A percentile compares a stretch with the other conserved stretches of the same genome.
These are phyloP conservation scores for Gentiana straminea DNA, from an alignment of 257 asterid genomes.

Conservation along the genomic window DNA sequence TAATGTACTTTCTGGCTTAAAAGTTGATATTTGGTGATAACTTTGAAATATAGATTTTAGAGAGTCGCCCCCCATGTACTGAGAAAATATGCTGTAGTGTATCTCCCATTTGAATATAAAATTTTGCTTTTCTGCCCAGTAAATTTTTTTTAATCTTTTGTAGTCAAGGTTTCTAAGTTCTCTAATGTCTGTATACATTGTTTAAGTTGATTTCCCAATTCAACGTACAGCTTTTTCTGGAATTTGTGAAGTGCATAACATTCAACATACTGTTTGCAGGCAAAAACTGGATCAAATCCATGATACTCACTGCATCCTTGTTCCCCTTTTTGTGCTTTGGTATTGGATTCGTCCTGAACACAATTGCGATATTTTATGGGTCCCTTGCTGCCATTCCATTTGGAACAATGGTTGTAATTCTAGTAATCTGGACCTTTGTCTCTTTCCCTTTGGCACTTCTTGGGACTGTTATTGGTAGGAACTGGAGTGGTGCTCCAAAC, in stretches of 20 bases:
- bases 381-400: constrained; percentile 66
- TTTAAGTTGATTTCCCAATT: neutral
- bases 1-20: no score
- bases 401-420: constrained; percentile 55
- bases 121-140: no score
- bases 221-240: neutral
- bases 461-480: constrained; percentile 55
- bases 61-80: no score
- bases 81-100: no score
- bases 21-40: no score
- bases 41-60: no score
- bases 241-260: neutral
- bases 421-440: constrained; percentile 55
- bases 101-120: no score
- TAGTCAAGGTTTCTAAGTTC: no score
- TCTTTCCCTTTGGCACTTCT: constrained; percentile 55
- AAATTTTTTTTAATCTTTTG: no score
- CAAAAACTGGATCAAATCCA: constrained; percentile 50
- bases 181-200: neutral
- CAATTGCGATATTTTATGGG: constrained; percentile 55
- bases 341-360: constrained; percentile 49
- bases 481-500: constrained; percentile 60
- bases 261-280: constrained; percentile 19
- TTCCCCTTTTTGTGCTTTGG: constrained; percentile 64
- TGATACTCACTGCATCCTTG: constrained; percentile 54